Evolutionary conservation across 345 rosid genomes (phyloP), one percentile per base, ranked within the genome.

Genomic region (Nasturtium officinale): DNA sequence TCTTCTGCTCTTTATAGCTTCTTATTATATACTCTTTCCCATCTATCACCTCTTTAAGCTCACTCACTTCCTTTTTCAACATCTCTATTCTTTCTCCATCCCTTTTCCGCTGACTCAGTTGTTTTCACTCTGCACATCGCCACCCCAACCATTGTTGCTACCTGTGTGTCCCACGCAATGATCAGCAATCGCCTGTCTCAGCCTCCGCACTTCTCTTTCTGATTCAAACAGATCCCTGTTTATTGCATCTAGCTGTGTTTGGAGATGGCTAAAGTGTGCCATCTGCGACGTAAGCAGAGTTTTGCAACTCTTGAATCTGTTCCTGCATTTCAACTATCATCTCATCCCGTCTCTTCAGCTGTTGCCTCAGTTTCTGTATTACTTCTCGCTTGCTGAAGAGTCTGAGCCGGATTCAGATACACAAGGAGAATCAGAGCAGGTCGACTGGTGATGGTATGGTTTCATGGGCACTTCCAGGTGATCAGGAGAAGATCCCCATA

Each of bases 321-420:
- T 91, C 99, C 77, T 95, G 97, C 99, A 95, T 95, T 84, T 91
- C 99, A 46, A 95, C 75, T 56, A 88, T 77, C 99, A 95, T 88
- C 54, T 91, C 96, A 26, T 95, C 99, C 58, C 97, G 85, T 81
- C 96, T 89, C 88, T 91, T 90, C 73, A 95, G 61, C 67, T 95
- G 97, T 61, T 91, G 99, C 79, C 99, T 83, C 46, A 95, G 82
- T 80, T 95, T 95, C 76, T 90, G 90, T 73, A 95, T 87, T 61
- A 95, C 97, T 82, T 95, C 99, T 59, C 93, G 82, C 65, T 90
- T 95, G 86, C 87, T 90, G 80, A 88, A 90, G 54, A 91, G 76
- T 95, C 97, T 45, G 99, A 95, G n/a, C 99, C 97, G 7, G 96
- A 88, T 77, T 91, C 99, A 46, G 97, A 95, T 72, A 90, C 99